Percentiles rank a stretch among this genome's conserved stretches.
Evolutionary conservation across 1,139 yeast species (phyloP).

Genomic region (Starmera stellimalicola): DNA sequence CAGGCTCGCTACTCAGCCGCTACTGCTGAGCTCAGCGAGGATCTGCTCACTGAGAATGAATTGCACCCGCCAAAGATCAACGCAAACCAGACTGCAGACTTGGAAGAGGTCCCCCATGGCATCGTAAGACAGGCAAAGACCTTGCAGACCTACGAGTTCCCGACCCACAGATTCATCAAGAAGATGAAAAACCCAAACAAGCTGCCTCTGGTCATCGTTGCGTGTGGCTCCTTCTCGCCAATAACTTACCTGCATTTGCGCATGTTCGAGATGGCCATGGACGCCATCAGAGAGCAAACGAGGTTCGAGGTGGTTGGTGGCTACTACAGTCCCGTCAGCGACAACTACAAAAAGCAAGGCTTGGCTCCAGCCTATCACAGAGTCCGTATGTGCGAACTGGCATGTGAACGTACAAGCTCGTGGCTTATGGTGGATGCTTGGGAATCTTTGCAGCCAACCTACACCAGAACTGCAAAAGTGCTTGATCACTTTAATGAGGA

Average conservation of each 20-base stretch:
- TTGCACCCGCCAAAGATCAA: slow-evolving; percentile 35
- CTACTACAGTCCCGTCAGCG: slow-evolving; percentile 94
- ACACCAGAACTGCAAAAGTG: slow-evolving; percentile 91
- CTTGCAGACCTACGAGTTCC: slow-evolving; percentile 64
- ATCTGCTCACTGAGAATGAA: slow-evolving; percentile 6
- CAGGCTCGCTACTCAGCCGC: too few species aligned
- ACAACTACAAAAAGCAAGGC: slow-evolving; percentile 89
- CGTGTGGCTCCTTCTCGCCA: slow-evolving; percentile 97
- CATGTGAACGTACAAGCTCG: slow-evolving; percentile 91
- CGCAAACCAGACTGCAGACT: slow-evolving; percentile 74
- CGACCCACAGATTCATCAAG: slow-evolving; percentile 74
- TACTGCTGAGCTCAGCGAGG: slow-evolving; percentile 1
- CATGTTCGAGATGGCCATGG: slow-evolving; percentile 98
- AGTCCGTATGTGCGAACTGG: slow-evolving; percentile 96
- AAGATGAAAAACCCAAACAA: slow-evolving; percentile 66
- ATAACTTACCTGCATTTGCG: slow-evolving; percentile 88
- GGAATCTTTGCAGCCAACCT: slow-evolving; percentile 89
- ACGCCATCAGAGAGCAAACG: slow-evolving; percentile 87
- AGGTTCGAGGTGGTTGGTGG: slow-evolving; percentile 95
- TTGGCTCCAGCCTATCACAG: slow-evolving; percentile 82
- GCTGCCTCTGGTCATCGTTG: slow-evolving; percentile 86
- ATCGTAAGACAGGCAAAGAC: slow-evolving; percentile 75
- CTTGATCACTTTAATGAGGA: slow-evolving; percentile 96
- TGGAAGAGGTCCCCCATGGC: slow-evolving; percentile 96
- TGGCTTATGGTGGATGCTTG: slow-evolving; percentile 99